Percentiles rank a stretch among this genome's conserved stretches.
phyloP scores from a whole-genome alignment of 164 flowering plant genomes.

The Litsea cubeba region DNA sequence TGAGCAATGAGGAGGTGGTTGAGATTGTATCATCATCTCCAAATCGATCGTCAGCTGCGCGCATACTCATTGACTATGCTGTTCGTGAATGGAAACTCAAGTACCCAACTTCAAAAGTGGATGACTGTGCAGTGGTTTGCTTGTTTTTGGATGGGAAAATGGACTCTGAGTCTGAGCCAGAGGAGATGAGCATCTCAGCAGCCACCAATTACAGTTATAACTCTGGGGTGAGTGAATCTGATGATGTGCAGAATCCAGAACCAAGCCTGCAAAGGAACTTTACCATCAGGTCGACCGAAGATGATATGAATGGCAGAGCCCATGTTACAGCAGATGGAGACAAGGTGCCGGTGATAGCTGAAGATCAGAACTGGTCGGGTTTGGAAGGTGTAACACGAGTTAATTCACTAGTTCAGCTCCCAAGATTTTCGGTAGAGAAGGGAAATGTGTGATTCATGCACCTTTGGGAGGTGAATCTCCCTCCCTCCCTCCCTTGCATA shows the following conservation, averaged over 20 bases:
- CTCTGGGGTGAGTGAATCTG: conserved; percentile 57
- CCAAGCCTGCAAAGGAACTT: conserved; percentile 62
- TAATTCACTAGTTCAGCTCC: conserved; percentile 86
- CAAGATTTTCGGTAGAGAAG: conserved; percentile 78
- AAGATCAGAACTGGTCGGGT: conserved; percentile 78
- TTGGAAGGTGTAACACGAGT: conserved; percentile 88
- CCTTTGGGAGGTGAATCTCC: neutral
- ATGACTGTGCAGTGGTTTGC: conserved; percentile 93
- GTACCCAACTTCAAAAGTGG: conserved; percentile 93
- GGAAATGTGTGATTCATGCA: conserved; percentile 27
- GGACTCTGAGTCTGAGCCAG: conserved; percentile 71
- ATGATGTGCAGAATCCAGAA: conserved; percentile 61
- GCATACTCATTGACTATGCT: conserved; percentile 65
- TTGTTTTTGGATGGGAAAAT: conserved; percentile 72
- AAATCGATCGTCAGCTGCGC: conserved; percentile 65
- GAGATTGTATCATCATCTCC: conserved; percentile 71
- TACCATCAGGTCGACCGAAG: conserved; percentile 64
- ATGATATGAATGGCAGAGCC: conserved; percentile 26
- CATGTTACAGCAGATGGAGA: conserved; percentile 27
- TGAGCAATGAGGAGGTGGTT: conserved; percentile 90
- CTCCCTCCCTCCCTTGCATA: neutral
- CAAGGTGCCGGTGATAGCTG: conserved; percentile 24
- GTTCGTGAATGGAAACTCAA: conserved; percentile 84
- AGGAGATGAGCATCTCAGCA: conserved; percentile 49
- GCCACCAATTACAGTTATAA: conserved; percentile 30